phyloP scores from a whole-genome alignment of 495 filamentous ascomycete genomes.

The Lepraria neglecta region DNA sequence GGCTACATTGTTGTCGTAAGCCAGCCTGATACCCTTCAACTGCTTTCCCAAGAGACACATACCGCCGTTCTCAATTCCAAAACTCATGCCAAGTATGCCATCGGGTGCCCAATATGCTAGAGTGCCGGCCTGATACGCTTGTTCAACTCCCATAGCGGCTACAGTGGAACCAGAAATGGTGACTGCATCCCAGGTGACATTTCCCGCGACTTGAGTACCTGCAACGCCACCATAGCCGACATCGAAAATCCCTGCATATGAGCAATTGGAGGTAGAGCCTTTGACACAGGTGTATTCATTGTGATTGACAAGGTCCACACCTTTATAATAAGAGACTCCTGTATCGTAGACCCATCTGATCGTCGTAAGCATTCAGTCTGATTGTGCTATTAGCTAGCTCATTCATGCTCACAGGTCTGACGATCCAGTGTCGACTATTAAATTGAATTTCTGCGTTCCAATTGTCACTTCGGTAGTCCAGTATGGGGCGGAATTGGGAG shows the following conservation, averaged over 20 bases:
- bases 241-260: background rate
- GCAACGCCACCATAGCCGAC: background rate
- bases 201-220: background rate
- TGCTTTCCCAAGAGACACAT: background rate
- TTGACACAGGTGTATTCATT: background rate
- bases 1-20: background rate
- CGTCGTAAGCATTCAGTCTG: background rate
- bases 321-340: background rate
- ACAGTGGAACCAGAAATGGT: background rate
- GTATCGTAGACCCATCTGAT: background rate
- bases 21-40: background rate
- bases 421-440: constrained; percentile 5
- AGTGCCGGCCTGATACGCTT: background rate
- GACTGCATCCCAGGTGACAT: constrained; percentile 2
- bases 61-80: background rate
- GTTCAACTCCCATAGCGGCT: background rate
- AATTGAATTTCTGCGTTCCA: constrained; percentile 1
- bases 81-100: constrained; percentile 8
- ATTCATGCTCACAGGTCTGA: background rate
- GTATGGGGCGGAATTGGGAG: background rate
- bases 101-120: background rate
- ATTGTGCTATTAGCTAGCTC: background rate
- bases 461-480: constrained; percentile 1
- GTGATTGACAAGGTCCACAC: background rate
- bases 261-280: constrained; percentile 3